These are phyloP conservation scores for Dictyostelium discoideum DNA, from an alignment of 78 protist species.

Conservation along the genomic window DNA sequence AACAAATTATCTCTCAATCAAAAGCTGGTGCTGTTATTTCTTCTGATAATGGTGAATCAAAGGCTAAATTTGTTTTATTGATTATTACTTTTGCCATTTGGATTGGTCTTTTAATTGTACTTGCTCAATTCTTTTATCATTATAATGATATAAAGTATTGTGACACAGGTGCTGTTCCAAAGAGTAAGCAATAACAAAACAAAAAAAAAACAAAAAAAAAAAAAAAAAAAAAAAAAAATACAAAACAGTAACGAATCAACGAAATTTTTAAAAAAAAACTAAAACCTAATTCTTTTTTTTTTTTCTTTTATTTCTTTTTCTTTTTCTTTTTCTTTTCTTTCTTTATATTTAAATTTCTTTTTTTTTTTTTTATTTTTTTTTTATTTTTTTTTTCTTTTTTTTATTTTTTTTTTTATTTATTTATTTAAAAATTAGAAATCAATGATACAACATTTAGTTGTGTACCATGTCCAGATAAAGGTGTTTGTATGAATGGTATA, in stretches of 20 bases:
- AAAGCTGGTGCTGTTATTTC: neutral
- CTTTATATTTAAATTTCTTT: neutral
- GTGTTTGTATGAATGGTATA: constrained; percentile 22
- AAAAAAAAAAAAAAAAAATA: neutral
- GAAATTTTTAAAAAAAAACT: neutral
- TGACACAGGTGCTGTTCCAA: constrained; percentile 26
- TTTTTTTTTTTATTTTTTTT: neutral
- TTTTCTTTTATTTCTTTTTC: neutral
- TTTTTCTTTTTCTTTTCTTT: neutral
- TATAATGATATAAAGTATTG: constrained; percentile 32
- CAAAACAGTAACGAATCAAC: neutral
- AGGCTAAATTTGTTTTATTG: neutral
- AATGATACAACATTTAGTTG: constrained; percentile 20
- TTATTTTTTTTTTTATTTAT: neutral
- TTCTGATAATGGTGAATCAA: neutral
- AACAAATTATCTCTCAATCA: neutral
- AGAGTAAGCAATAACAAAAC: constrained; percentile 13
- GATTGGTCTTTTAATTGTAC: neutral
- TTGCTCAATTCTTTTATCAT: constrained; percentile 12
- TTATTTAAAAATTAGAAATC: neutral
- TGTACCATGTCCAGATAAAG: constrained; percentile 43
- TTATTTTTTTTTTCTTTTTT: neutral
- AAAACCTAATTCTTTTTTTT: neutral
- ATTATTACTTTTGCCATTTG: constrained; percentile 17
- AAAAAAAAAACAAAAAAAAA: neutral